Percentiles rank a stretch among this genome's conserved stretches.
Conservation (phyloP, 306 rosid genomes). For the Fragaria iinumae region DNA sequence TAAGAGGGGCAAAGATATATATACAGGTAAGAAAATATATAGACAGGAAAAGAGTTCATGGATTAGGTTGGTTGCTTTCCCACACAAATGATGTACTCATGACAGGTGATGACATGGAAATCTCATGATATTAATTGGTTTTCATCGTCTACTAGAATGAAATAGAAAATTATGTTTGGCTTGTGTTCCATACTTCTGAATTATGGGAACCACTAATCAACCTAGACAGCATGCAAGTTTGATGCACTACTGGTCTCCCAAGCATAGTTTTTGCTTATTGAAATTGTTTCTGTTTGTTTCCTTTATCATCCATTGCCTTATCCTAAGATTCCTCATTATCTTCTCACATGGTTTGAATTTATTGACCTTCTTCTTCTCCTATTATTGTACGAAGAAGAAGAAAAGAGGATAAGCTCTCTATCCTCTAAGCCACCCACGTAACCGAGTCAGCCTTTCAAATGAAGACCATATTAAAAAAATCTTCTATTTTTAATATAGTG, state of each 20-base stretch:
- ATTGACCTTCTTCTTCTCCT: slow-evolving; percentile 13
- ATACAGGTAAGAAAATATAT: not conserved
- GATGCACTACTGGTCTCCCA: slow-evolving; percentile 13
- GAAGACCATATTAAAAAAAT: not conserved
- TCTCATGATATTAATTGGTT: not conserved
- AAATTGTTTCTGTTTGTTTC: slow-evolving; percentile 1
- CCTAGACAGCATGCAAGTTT: slow-evolving; percentile 12
- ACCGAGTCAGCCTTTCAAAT: slow-evolving; percentile 8
- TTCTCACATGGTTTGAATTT: slow-evolving; percentile 33
- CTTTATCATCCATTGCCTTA: slow-evolving; percentile 18
- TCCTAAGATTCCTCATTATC: slow-evolving; percentile 52
- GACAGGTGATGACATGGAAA: slow-evolving; percentile 7
- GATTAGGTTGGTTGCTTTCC: slow-evolving; percentile 26
- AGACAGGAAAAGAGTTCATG: not conserved
- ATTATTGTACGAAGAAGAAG: not conserved
- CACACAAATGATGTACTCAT: not conserved
- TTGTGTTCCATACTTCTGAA: not conserved
- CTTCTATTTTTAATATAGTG: not conserved
- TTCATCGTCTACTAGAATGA: not conserved
- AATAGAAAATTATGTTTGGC: not conserved
- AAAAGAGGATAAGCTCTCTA: slow-evolving; percentile 34
- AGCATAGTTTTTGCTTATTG: not conserved
- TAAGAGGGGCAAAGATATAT: not conserved
- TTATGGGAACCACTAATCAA: not conserved
- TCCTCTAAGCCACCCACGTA: slow-evolving; percentile 16